Base-by-base conservation (phyloP, 345 rosid genomes). In the Luvunga scandens region DNA sequence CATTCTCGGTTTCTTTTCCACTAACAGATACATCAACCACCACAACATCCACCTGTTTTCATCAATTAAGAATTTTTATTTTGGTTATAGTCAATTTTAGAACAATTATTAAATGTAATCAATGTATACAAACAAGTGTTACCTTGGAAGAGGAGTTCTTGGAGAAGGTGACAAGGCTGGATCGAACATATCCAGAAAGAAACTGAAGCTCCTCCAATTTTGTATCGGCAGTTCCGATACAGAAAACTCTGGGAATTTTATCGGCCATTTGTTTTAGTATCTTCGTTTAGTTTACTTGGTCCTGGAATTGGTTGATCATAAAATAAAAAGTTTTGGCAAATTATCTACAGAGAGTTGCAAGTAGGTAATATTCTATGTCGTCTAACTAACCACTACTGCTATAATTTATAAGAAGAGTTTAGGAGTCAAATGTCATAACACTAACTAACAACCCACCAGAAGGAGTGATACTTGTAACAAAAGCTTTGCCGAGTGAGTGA, bases 211-310 rank as follows among this genome's bases (percentile, higher is more conserved):
- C 98, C n/a, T 88, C 87, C 79, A 88, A 85, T 88, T 95, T 95
- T 4, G 97, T 90, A 57, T 95, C 98, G 66, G 87, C 94, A 38
- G 98, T 93, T 75, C 98, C 98, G 31, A 93, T 79, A 73, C 98
- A 95, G 88, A 82, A 88, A 61, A 93, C 95, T 56, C 89, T 79
- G 63, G 22, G 89, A 60, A 19, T 67, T 30, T 70, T 64, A 9
- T 70, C 72, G 38, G 71, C 77, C 89, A 83, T 87, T 57, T 63
- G 2, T 30, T 36, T 56, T 74, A 71, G 50, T 18, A 7, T 45
- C 59, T 48, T 13, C 7, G 12, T 48, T 5, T 21, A 19, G 60
- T 62, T 62, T 42, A 42, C 1, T 45, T 28, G 45, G 31, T 45
- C 12, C 12, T 6, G 4, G 39, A 27, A 30, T 9, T 75, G 6